These are phyloP conservation scores for Wickerhamomyces bovis DNA, from an alignment of 805 yeast species.

Conservation along the genomic window DNA sequence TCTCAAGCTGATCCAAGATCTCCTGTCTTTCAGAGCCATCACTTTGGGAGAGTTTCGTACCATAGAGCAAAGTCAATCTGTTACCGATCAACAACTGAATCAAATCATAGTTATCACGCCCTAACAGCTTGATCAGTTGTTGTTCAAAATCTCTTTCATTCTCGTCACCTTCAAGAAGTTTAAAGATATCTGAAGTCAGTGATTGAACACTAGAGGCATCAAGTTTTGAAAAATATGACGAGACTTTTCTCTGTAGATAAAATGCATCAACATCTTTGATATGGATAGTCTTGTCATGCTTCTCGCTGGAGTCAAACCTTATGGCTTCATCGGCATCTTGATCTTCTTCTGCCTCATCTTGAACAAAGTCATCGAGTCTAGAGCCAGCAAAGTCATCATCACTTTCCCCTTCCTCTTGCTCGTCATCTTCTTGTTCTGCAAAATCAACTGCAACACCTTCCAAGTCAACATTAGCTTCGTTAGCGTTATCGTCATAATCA, in stretches of 20 bases:
- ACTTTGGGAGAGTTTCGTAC: constrained; percentile 38
- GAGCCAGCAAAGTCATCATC: constrained; percentile 31
- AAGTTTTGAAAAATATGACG: constrained; percentile 25
- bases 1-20: constrained; percentile 39
- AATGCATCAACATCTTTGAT: constrained; percentile 39
- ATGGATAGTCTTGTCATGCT: constrained; percentile 17
- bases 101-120: constrained; percentile 44
- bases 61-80: constrained; percentile 47
- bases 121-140: constrained; percentile 46
- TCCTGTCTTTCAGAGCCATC: constrained; percentile 30
- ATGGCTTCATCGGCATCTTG: constrained; percentile 17
- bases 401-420: constrained; percentile 23
- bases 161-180: constrained; percentile 31
- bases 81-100: constrained; percentile 45
- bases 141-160: constrained; percentile 44
- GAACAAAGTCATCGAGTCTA: constrained; percentile 22
- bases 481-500: constrained; percentile 40
- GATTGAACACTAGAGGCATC: constrained; percentile 38
- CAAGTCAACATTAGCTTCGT: constrained; percentile 28
- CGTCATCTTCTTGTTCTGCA: constrained; percentile 25
- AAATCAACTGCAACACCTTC: constrained; percentile 27
- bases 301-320: constrained; percentile 13
- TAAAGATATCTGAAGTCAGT: constrained; percentile 34
- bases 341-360: constrained; percentile 15
- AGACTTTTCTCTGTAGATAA: constrained; percentile 50